Base-by-base conservation (phyloP, 192 early-diverging fungal genomes). In the Rhizophagus clarus region DNA sequence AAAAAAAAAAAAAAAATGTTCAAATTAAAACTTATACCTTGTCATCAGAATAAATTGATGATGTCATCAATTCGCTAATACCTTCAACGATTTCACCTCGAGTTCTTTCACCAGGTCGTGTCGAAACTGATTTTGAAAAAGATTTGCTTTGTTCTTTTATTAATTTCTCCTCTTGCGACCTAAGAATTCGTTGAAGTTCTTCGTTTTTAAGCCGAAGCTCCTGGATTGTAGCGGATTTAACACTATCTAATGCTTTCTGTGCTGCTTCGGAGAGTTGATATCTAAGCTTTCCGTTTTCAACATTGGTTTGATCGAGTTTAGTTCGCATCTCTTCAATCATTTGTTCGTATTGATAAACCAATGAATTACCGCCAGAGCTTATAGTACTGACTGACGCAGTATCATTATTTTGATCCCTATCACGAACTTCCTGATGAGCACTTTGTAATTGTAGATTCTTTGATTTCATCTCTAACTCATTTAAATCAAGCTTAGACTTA, bases 61-160 rank as follows among this genome's bases (percentile, higher is more conserved):
- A 24, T 20, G 4, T 4, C 69, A 71, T 34, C 31, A 71, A 40
- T 22, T 45, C 72, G 42, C 72, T 74, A 29, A 74, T 74, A 4
- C 72, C 72, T 74, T 74, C 72, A 51, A 74, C 29, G 20, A 74
- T 74, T 29, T 51, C 72, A 51, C 72, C 72, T 45, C 47, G 40
- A 51, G 26, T 74, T 28, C 20, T 74, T n/a, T 40, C 31, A 37
- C 34, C 69, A 42, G 69, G 12, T 29, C 34, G 32, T 22, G 40
- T 20, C 22, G 20, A 37, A 37, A 20, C 3, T 11, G n/a, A 71
- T 71, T n/a, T n/a, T 4, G 32, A 40, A 56, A 56, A 56, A 37
- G 37, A 71, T 37, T 71, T 71, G 34, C 22, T 71, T 40, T 71
- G 69, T 37, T 71, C 69, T 20, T 71, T 71, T n/a, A 71, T 71